Percentiles rank a stretch among this genome's conserved stretches.
These are phyloP conservation scores for Kwoniella europaea DNA, from an alignment of 768 basidiomycete species.

Conservation along the genomic window DNA sequence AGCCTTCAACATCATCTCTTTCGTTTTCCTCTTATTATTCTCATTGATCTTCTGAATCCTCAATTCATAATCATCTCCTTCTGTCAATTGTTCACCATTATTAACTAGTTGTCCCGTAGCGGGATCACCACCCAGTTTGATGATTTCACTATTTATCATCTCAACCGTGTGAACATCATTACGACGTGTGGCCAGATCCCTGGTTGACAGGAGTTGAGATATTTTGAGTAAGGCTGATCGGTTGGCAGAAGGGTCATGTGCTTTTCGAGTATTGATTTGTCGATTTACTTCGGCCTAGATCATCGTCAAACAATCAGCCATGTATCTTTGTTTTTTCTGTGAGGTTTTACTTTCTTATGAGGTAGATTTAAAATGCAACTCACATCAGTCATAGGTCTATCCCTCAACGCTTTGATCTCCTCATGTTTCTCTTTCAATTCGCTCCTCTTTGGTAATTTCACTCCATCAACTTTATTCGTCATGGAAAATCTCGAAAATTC, in stretches of 20 bases:
- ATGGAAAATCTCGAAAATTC: slow-evolving; percentile 61
- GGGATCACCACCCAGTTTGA: slow-evolving; percentile 61
- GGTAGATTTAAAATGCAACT: slow-evolving; percentile 24
- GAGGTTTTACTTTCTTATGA: background rate
- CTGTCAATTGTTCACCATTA: slow-evolving; percentile 35
- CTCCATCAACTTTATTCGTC: slow-evolving; percentile 68
- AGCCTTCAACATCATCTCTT: slow-evolving; percentile 62
- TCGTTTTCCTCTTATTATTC: slow-evolving; percentile 81
- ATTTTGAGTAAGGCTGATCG: slow-evolving; percentile 43
- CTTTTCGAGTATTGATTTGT: slow-evolving; percentile 66
- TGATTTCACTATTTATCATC: slow-evolving; percentile 69
- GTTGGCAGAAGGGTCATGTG: slow-evolving; percentile 41
- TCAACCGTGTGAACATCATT: slow-evolving; percentile 71
- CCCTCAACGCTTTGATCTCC: slow-evolving; percentile 67
- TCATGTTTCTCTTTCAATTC: slow-evolving; percentile 67
- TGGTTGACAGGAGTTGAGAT: slow-evolving; percentile 66
- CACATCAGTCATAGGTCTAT: slow-evolving; percentile 80
- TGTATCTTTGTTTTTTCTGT: background rate
- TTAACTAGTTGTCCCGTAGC: slow-evolving; percentile 38
- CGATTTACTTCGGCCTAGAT: slow-evolving; percentile 80
- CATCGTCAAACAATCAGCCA: slow-evolving; percentile 10
- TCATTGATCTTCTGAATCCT: slow-evolving; percentile 82
- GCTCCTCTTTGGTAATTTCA: slow-evolving; percentile 70
- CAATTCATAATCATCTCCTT: slow-evolving; percentile 58
- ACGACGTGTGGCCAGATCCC: slow-evolving; percentile 74